Evolutionary conservation across 495 filamentous ascomycete genomes (phyloP), one percentile per base, ranked within the genome.

Genomic region (Xylaria longipes): DNA sequence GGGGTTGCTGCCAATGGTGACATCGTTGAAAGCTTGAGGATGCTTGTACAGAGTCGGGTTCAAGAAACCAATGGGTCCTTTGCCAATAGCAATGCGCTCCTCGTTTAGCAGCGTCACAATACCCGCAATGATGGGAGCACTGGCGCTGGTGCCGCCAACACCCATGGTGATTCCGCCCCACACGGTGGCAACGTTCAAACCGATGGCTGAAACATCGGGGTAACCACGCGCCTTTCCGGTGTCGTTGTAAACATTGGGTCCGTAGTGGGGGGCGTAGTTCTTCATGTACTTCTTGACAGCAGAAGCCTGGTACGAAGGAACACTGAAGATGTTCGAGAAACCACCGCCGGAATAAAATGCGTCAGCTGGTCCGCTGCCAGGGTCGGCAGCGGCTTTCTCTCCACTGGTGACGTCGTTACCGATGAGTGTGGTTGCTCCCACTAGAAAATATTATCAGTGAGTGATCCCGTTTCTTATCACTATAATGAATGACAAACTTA

Each of bases 241-340:
- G 71, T 76, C 67, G 71, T 80, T 92, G 0, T 80, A 76, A 20
- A 81, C 76, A 80, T 94, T 92, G 6, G 74, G 75, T 14, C 74
- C 78, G 63, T 80, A 88, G 63, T 75, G 76, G 69, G 50, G 84
- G 31, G 79, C 89, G 3, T 89, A 78, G 2, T 76, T 78, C 17
- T 75, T 45, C 3, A 95, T 82, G 79, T 91, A 95, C 0, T 68
- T 70, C 6, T 76, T 66, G 1, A 95, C 89, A 0, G 88, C 89
- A 0, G 69, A 70, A 17, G 87, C 74, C 75, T 94, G 92, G 79
- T 88, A 94, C 11, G 73, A 70, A 0, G 92, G 91, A 8, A 87
- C 87, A 0, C 81, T 61, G 82, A 89, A 93, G 65, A 87, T 84
- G 75, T 91, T 88, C 65, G 86, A 89, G 84, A 95, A 94, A 17